A percentile compares a stretch with the other conserved stretches of the same genome.
phyloP scores from a whole-genome alignment of 1,139 yeast genomes.

The Pichia sp. region DNA sequence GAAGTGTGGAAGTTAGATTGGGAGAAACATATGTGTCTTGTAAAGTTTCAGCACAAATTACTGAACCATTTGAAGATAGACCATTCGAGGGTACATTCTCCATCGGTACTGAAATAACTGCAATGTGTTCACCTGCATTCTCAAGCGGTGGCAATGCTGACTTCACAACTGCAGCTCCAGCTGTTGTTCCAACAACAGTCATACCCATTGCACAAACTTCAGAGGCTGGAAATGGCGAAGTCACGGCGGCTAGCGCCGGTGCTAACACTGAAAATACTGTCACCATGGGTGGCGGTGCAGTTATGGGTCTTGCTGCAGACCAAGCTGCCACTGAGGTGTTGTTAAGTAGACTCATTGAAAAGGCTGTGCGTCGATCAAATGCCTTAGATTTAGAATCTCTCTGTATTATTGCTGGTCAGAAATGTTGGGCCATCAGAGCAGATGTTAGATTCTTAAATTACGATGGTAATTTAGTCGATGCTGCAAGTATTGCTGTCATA shows the following conservation, averaged over 20 bases:
- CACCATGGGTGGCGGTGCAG: conserved; percentile 13
- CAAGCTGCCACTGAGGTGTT: conserved; percentile 73
- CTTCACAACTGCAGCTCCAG: conserved; percentile 13
- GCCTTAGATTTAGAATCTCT: conserved; percentile 86
- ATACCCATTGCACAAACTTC: conserved; percentile 1
- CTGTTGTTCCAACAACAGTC: conserved; percentile 12
- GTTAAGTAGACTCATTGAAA: conserved; percentile 77
- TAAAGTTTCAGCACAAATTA: conserved; percentile 72
- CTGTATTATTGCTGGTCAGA: conserved; percentile 85
- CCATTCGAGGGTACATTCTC: conserved; percentile 90
- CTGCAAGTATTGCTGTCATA: conserved; percentile 86
- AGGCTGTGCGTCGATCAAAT: conserved; percentile 82
- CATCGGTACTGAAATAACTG: conserved; percentile 78
- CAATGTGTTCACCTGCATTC: conserved; percentile 84
- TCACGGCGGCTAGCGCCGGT: not conserved
- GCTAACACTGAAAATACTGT: conserved; percentile 2
- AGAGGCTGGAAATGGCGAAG: not conserved
- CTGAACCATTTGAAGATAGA: conserved; percentile 79
- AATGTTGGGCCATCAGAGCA: conserved; percentile 86
- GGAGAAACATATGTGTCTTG: conserved; percentile 75
- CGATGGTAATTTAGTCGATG: conserved; percentile 91
- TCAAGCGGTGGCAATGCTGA: conserved; percentile 48
- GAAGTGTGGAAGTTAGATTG: conserved; percentile 69
- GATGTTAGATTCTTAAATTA: conserved; percentile 83
- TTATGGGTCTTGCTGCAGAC: conserved; percentile 16